These are phyloP conservation scores for Dictyostelium firmibasis DNA, from an alignment of 78 protist genomes.

Conservation along the genomic window DNA sequence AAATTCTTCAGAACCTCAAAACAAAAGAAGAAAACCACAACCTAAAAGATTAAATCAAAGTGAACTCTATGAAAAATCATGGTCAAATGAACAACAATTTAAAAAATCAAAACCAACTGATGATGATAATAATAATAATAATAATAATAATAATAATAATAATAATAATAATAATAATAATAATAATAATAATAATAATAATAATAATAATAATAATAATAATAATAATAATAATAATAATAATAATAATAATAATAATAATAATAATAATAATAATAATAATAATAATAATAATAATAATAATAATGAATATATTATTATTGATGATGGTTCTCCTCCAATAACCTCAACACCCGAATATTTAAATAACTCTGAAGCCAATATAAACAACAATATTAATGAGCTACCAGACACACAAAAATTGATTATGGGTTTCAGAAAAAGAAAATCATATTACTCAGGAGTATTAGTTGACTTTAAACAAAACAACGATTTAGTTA, in stretches of 20 bases:
- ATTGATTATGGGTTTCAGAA: not conserved
- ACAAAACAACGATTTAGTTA: not conserved
- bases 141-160: conserved; percentile 15
- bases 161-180: not conserved
- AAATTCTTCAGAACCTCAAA: not conserved
- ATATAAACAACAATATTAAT: not conserved
- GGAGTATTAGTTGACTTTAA: not conserved
- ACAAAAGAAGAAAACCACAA: not conserved
- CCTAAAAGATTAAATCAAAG: not conserved
- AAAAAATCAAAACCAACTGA: not conserved
- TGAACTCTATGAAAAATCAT: not conserved
- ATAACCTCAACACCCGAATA: not conserved
- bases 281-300: not conserved
- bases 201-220: not conserved
- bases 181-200: not conserved
- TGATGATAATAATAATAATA: not conserved
- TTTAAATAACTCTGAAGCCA: not conserved
- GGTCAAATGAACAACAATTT: not conserved
- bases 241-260: not conserved
- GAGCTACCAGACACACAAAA: not conserved
- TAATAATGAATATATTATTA: not conserved
- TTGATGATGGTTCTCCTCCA: not conserved
- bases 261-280: not conserved
- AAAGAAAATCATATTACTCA: not conserved
- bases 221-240: not conserved